phyloP scores from a whole-genome alignment of 208 protist species.

The Acanthamoeba triangularis region DNA sequence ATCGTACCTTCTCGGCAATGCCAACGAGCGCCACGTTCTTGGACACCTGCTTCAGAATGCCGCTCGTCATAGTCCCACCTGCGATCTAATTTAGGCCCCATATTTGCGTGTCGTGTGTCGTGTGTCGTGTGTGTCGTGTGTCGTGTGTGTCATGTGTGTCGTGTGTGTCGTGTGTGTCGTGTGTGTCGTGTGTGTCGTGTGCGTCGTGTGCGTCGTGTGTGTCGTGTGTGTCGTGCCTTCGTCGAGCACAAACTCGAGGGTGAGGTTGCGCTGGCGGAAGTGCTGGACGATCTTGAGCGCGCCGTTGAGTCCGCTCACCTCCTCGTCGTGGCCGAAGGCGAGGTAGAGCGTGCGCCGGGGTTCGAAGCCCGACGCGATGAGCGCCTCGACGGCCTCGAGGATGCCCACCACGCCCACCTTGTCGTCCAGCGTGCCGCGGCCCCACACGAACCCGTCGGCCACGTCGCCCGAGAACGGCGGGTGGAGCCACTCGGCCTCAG shows the following conservation, averaged over 20 bases:
- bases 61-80: background rate
- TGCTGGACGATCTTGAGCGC: slow-evolving; percentile 67
- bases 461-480: background rate
- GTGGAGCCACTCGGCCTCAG: slow-evolving; percentile 1
- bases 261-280: background rate
- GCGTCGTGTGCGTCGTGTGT: background rate
- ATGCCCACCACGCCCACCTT: slow-evolving; percentile 76
- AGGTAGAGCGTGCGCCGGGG: slow-evolving; percentile 75
- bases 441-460: slow-evolving; percentile 20
- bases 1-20: slow-evolving; percentile 79
- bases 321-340: slow-evolving; percentile 84
- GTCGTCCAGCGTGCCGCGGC: slow-evolving; percentile 42
- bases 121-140: background rate
- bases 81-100: background rate
- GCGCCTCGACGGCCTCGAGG: slow-evolving; percentile 77
- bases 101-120: no score
- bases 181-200: background rate
- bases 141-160: background rate
- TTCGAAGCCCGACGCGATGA: slow-evolving; percentile 8
- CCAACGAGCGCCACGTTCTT: slow-evolving; percentile 68
- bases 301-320: slow-evolving; percentile 77
- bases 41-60: background rate
- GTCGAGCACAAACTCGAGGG: slow-evolving; percentile 76
- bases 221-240: slow-evolving; percentile 64
- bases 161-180: background rate